Conservation (phyloP, 768 basidiomycete genomes). For the Boletus rufocinnamomeus region DNA sequence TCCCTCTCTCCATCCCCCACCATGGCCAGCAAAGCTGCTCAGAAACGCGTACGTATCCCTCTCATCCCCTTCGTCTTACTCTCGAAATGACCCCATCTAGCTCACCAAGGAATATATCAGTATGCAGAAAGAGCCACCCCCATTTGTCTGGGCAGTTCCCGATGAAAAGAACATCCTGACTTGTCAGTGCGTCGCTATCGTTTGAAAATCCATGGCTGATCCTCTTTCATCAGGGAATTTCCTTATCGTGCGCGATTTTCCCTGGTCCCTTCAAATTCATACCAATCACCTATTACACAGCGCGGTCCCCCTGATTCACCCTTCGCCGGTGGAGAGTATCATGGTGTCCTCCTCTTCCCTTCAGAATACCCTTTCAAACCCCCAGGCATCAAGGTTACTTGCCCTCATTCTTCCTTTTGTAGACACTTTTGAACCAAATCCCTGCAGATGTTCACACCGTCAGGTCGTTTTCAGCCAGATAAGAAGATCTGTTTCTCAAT, state of each 20-base stretch:
- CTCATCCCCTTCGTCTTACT: conserved; percentile 10
- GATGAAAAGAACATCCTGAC: conserved; percentile 98
- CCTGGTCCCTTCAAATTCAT: background rate
- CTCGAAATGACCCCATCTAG: conserved; percentile 38
- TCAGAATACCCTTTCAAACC: conserved; percentile 96
- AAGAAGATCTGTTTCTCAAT: conserved; percentile 98
- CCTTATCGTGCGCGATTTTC: conserved; percentile 68
- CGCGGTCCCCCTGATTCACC: conserved; percentile 94
- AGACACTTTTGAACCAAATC: conserved; percentile 10
- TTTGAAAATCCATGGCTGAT: conserved; percentile 14
- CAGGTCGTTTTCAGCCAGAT: conserved; percentile 88
- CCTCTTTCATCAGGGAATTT: conserved; percentile 75
- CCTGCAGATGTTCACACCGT: conserved; percentile 86
- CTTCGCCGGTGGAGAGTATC: conserved; percentile 90
- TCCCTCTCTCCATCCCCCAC: conserved; percentile 6
- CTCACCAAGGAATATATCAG: conserved; percentile 85
- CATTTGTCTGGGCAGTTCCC: conserved; percentile 93
- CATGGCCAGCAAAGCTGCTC: conserved; percentile 86
- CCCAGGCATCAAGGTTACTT: conserved; percentile 87
- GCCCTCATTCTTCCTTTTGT: conserved; percentile 1
- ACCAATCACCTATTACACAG: conserved; percentile 40
- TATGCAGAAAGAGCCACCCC: conserved; percentile 93
- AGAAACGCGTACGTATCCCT: conserved; percentile 66
- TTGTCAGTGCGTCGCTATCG: conserved; percentile 56
- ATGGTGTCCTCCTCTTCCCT: conserved; percentile 90